These are phyloP conservation scores for Paramyrothecium sp. DNA, from an alignment of 2,329 filamentous ascomycete species.

Conservation along the genomic window DNA sequence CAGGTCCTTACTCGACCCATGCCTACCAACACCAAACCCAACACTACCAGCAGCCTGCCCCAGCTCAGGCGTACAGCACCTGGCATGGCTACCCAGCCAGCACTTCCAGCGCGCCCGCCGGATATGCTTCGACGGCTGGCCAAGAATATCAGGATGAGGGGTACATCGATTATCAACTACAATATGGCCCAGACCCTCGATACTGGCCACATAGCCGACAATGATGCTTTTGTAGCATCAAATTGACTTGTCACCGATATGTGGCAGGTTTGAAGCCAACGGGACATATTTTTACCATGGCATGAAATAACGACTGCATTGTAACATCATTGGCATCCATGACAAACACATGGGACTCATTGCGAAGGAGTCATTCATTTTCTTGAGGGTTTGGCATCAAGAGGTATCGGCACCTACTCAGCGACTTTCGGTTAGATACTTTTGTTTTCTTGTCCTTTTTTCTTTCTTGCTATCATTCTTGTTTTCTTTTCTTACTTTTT, in stretches of 20 bases:
- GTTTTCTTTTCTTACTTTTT: neutral
- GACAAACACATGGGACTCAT: too few relatives aligned
- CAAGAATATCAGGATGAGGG: constrained; percentile 17
- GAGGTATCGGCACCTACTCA: neutral
- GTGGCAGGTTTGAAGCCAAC: too few relatives aligned
- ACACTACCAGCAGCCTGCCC: neutral
- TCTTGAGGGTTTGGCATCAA: too few relatives aligned
- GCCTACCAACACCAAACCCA: constrained; percentile 1
- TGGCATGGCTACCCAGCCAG: constrained; percentile 2
- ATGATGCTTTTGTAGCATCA: neutral
- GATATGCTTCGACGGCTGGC: constrained; percentile 11
- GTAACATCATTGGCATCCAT: too few relatives aligned
- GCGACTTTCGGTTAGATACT: neutral
- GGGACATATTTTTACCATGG: too few relatives aligned
- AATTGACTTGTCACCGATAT: too few relatives aligned
- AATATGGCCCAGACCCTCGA: constrained; percentile 10
- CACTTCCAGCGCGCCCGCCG: constrained; percentile 13
- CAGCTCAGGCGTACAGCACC: constrained; percentile 4
- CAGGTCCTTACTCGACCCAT: constrained; percentile 13
- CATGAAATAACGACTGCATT: too few relatives aligned
- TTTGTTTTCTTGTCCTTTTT: neutral
- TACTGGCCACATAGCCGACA: constrained; percentile 10
- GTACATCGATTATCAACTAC: constrained; percentile 14
- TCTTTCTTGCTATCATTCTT: neutral
- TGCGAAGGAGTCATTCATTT: too few relatives aligned